Evolutionary conservation across 495 filamentous ascomycete genomes (phyloP).

Genomic region (Penicillium atrosanguineum): DNA sequence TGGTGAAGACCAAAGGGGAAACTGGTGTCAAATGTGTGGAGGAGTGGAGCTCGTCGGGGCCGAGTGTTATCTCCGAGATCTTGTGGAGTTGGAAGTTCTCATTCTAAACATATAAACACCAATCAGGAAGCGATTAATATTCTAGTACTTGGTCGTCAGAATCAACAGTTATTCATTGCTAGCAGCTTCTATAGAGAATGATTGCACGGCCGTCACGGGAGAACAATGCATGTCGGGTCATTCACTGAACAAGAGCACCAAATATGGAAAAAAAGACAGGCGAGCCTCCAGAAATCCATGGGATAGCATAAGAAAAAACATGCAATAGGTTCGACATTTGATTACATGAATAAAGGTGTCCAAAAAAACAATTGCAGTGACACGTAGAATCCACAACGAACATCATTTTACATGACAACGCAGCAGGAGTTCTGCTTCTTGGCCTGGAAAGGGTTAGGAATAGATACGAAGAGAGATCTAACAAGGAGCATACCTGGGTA

Average conservation of each 20-base stretch:
- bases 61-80: background rate
- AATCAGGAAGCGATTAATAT: background rate
- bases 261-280: background rate
- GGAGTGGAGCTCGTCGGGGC: background rate
- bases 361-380: background rate
- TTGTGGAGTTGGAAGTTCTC: background rate
- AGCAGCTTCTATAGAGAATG: slow-evolving; percentile 3
- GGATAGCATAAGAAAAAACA: slow-evolving; percentile 3
- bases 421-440: slow-evolving; percentile 98
- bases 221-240: slow-evolving; percentile 3
- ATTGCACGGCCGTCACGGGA: slow-evolving; percentile 10
- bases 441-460: slow-evolving; percentile 49
- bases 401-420: slow-evolving; percentile 60
- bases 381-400: background rate
- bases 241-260: slow-evolving; percentile 2
- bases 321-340: slow-evolving; percentile 8
- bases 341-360: slow-evolving; percentile 15
- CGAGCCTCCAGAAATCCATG: slow-evolving; percentile 25
- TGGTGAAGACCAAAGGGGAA: too few relatives aligned
- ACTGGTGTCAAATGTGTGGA: background rate
- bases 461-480: too few relatives aligned
- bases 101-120: background rate
- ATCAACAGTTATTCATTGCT: background rate
- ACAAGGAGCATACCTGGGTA: slow-evolving; percentile 53
- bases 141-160: background rate